phyloP scores from a whole-genome alignment of 768 basidiomycete genomes.

The Mycena floridula region DNA sequence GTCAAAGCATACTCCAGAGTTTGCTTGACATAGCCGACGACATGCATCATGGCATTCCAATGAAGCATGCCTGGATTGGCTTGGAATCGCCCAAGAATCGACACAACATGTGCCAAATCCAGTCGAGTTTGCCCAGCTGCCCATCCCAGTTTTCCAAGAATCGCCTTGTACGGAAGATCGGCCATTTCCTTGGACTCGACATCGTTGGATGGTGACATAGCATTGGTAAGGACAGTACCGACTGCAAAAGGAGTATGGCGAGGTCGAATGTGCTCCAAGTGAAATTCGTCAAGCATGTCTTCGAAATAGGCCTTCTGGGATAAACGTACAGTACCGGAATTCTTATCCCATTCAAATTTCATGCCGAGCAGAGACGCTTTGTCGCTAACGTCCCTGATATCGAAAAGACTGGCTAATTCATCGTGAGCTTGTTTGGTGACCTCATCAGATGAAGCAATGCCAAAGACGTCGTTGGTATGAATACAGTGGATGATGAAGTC shows the following conservation, averaged over 20 bases:
- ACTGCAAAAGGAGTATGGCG: neutral
- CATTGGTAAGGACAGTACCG: neutral
- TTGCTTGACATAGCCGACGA: neutral
- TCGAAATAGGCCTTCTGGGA: neutral
- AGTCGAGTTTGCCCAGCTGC: neutral
- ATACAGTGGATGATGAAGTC: conserved; percentile 12
- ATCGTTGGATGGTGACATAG: neutral
- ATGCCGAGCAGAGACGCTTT: conserved; percentile 1
- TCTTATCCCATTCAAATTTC: neutral
- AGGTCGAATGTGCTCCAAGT: neutral
- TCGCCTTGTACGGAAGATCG: neutral
- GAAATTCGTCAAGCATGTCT: neutral
- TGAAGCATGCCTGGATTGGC: neutral
- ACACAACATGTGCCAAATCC: neutral
- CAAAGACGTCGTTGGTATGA: conserved; percentile 12
- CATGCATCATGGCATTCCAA: neutral
- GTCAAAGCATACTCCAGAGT: neutral
- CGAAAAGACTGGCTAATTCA: conserved; percentile 5
- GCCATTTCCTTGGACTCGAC: neutral
- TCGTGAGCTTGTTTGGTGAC: conserved; percentile 6
- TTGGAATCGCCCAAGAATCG: neutral
- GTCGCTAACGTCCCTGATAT: neutral
- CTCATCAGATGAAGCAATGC: conserved; percentile 6
- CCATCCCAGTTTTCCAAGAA: neutral
- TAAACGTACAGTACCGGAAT: neutral